phyloP scores from a whole-genome alignment of 441 rosid genomes.

The Populus hybrid region DNA sequence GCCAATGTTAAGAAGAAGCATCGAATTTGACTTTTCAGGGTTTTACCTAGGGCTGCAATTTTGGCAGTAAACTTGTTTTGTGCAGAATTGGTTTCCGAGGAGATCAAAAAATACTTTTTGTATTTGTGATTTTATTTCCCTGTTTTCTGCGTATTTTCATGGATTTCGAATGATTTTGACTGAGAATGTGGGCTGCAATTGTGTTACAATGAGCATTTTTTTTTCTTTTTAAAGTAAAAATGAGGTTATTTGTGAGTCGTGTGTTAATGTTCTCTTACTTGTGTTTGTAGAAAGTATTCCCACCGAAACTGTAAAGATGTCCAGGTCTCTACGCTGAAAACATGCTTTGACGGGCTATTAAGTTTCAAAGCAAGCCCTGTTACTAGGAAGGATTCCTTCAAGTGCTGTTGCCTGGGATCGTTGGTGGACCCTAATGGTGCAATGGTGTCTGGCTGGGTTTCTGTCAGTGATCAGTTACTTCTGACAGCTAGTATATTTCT shows the following conservation, averaged over 20 bases:
- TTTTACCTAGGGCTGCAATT: background rate
- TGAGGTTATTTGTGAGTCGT: background rate
- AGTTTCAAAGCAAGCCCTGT: slow-evolving; percentile 26
- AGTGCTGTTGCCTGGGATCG: slow-evolving; percentile 48
- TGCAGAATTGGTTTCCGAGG: background rate
- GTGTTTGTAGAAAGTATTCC: slow-evolving; percentile 32
- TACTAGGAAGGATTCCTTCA: slow-evolving; percentile 26
- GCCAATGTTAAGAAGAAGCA: background rate
- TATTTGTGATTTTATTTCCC: too few species aligned
- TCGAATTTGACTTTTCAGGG: slow-evolving; percentile 20
- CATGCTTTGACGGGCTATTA: slow-evolving; percentile 14
- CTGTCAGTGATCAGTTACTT: slow-evolving; percentile 68
- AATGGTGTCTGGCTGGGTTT: slow-evolving; percentile 48
- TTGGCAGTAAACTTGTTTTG: background rate
- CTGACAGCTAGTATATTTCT: slow-evolving; percentile 68
- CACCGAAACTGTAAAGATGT: slow-evolving; percentile 31
- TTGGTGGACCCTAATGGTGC: slow-evolving; percentile 50
- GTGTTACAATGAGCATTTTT: background rate
- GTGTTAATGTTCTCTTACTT: background rate
- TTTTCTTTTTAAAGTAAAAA: background rate
- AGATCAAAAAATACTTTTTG: too few species aligned
- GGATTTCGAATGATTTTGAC: background rate
- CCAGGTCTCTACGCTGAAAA: slow-evolving; percentile 27
- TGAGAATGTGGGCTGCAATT: background rate
- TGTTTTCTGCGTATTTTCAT: background rate